Evolutionary conservation across 2,329 filamentous ascomycete species (phyloP), one percentile per base, ranked within the genome.

Genomic region (Drechslerella coelobrocha): DNA sequence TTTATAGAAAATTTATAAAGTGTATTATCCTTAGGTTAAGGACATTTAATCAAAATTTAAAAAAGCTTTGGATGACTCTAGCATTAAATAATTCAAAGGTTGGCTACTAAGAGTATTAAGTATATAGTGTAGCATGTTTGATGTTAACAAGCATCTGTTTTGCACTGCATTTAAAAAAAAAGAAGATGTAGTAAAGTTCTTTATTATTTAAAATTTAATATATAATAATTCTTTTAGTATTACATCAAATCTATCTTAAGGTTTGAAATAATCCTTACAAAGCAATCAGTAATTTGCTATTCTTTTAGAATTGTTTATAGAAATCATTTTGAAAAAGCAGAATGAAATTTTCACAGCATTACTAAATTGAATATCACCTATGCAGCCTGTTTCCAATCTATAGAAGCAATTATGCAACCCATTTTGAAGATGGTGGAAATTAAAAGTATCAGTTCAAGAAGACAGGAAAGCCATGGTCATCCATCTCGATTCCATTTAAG

Each of bases 401-500:
- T 68, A 55, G 62, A 14, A 17, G 5, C 55, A 41, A 7, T 7
- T 68, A 2, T 0, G 3, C 1, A 4, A n/a, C 10, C 55, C 62
- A 4, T 23, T 75, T 0, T 72, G 73, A 7, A 34, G 12, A n/a
- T 21, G 47, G 14, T 79, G 78, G 76, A 61, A 29, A 60, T 48
- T 72, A 39, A 3, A 78, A 47, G 31, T 68, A 29, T 21, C 10
- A 2, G 74, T 75, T 7, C 73, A 73, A 19, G 60, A 78, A 78
- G 23, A 78, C 0, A 51, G 65, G 7, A 78, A 73, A 0, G 57
- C 52, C 2, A 76, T 75, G 1, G 54, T 41, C 29, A 21, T 84
- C 1, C 80, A 83, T 24, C 82, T 82, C 72, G 84, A 84, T 72
- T 45, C 85, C 0, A 69, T 88, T 1, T 82, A 79, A 0, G 84